These are phyloP conservation scores for Leccinum rimulosum DNA, from an alignment of 768 basidiomycete genomes.

Conservation along the genomic window DNA sequence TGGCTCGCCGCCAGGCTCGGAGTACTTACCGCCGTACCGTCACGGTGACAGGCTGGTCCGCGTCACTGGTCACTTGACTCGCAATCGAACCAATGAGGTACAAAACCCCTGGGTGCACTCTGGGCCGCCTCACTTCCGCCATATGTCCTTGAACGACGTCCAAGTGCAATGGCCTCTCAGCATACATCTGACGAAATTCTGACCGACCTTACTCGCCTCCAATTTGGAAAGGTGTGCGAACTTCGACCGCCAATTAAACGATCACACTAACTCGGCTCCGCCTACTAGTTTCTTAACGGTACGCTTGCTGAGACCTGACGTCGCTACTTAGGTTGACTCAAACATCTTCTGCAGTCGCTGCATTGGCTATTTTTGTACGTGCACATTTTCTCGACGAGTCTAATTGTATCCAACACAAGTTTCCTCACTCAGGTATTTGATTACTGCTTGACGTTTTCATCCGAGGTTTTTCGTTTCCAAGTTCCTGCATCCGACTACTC, in stretches of 20 bases:
- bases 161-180: constrained; percentile 8
- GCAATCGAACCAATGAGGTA: not conserved
- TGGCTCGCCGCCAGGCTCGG: no score
- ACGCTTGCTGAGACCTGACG: not conserved
- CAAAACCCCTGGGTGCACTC: no score
- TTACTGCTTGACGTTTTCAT: constrained; percentile 22
- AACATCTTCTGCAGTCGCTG: constrained; percentile 15
- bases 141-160: not conserved
- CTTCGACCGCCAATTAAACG: not conserved
- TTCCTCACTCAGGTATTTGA: constrained; percentile 16
- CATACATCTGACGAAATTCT: constrained; percentile 1
- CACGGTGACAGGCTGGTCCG: not conserved
- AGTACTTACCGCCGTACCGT: no score
- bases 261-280: not conserved
- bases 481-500: not conserved
- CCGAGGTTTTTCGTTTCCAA: constrained; percentile 15
- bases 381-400: not conserved
- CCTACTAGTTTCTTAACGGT: constrained; percentile 21
- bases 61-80: not conserved
- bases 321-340: not conserved
- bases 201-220: constrained; percentile 17
- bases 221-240: constrained; percentile 20
- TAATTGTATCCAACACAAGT: not conserved
- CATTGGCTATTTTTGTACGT: constrained; percentile 17
- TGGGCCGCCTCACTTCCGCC: not conserved